Evolutionary conservation across 176 grass and related monocot species (phyloP), one percentile per base, ranked within the genome.

Genomic region (Alopecurus myosuroides): DNA sequence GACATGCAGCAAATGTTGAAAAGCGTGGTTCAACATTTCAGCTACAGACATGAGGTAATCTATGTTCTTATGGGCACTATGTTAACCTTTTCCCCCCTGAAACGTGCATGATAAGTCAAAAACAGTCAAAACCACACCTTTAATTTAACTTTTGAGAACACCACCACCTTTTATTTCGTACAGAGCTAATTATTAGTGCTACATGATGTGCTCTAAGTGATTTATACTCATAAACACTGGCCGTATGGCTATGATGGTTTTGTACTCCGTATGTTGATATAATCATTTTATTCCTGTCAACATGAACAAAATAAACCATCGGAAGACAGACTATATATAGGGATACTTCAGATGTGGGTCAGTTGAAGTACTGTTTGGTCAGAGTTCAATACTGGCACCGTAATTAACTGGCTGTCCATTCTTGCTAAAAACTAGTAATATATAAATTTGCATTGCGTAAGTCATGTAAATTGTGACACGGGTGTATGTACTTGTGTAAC

Each of bases 1-100:
- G 97, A 97, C 67, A 91, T 99, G 62, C 94, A 99, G 61, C 81
- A 91, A 33, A 97, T 99, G 93, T 82, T 99, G 86, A 96, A 92
- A 77, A 97, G 86, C 77, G 88, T 99, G 78, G 92, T 94, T 86
- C 89, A 82, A 23, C 92, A 91, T 88, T 95, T 89, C 76, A 91
- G 91, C 76, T 90, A 86, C 76, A 86, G 88, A 46, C 74, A 92
- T 30, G 93, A 95, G 90, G 93, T 95, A 92, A 65, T 10, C 9
- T 41, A 30, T 50, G 48, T 53, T 15, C 10, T 36, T 29, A n/a
- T 28, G 5, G 34, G 25, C 44, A 49, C 12, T 30, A 10, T 23
- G 20, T 81, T 67, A 49, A 29, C 23, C 15, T 55, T 18, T 56
- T 23, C 37, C 14, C 62, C 44, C 11, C 17, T 64, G 10, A 48